Conservation (phyloP, 495 filamentous ascomycete genomes). For the Jackrogersella multiformis region DNA sequence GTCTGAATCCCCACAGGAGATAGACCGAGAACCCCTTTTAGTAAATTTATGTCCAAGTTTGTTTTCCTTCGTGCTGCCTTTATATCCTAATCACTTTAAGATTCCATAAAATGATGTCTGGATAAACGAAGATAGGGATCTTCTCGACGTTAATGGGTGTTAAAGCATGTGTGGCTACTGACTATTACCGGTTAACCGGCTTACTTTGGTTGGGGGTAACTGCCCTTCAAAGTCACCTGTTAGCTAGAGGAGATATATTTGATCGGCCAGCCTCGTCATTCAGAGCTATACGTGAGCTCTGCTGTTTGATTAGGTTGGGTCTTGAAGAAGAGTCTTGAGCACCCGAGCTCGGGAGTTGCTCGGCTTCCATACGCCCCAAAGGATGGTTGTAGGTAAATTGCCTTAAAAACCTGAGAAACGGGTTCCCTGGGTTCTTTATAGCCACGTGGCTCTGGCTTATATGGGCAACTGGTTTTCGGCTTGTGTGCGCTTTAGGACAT, state of each 20-base stretch:
- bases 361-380: conserved; percentile 19
- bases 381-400: conserved; percentile 15
- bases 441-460: background rate
- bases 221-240: conserved; percentile 4
- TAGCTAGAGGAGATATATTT: background rate
- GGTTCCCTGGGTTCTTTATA: background rate
- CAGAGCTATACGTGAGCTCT: conserved; percentile 15
- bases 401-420: background rate
- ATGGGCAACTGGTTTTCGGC: background rate
- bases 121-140: conserved; percentile 2
- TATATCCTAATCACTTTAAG: background rate
- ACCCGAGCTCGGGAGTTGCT: conserved; percentile 2
- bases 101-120: background rate
- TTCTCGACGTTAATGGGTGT: background rate
- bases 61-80: background rate
- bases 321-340: conserved; percentile 12
- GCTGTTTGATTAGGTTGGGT: conserved; percentile 15
- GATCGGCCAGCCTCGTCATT: conserved; percentile 20
- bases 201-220: conserved; percentile 24
- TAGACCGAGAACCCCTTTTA: no score
- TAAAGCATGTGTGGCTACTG: conserved; percentile 18
- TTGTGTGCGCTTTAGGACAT: background rate
- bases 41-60: background rate
- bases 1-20: no score
- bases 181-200: conserved; percentile 8